Conservation (phyloP, 371 early-diverging fungal species). For the Mucor sp. region DNA sequence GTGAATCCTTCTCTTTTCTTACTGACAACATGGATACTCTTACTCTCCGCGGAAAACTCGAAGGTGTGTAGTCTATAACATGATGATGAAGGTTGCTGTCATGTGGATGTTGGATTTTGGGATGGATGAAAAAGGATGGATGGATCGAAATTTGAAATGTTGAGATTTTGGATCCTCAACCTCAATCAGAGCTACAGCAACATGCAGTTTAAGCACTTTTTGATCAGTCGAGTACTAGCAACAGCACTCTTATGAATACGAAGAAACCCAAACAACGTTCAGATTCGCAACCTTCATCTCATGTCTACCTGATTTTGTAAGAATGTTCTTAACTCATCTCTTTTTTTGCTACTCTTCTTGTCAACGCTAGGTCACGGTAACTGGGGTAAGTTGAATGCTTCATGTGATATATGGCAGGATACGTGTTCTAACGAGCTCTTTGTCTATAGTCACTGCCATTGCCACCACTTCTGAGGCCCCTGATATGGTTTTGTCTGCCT, state of each 20-base stretch:
- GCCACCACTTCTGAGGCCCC: conserved; percentile 94
- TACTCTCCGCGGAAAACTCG: conserved; percentile 58
- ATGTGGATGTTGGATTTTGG: conserved; percentile 7
- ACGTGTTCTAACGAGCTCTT: no score
- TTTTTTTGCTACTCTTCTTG: conserved; percentile 3
- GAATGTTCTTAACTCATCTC: not conserved
- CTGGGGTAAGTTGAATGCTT: conserved; percentile 35
- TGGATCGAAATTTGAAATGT: conserved; percentile 20
- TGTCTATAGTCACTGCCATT: conserved; percentile 79
- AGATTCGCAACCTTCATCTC: no score
- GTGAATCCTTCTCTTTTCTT: conserved; percentile 44
- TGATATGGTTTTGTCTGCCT: conserved; percentile 91
- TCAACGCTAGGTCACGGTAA: conserved; percentile 40
- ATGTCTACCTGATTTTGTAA: not conserved
- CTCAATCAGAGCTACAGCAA: no score
- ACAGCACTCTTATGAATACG: no score
- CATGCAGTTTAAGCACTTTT: no score
- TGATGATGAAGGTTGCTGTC: conserved; percentile 22
- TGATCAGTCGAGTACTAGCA: no score
- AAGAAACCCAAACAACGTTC: no score
- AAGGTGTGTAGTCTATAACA: conserved; percentile 33
- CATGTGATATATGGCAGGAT: no score
- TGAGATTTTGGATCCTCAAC: not conserved
- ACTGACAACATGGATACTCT: conserved; percentile 57
- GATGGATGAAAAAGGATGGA: conserved; percentile 14